A percentile compares a stretch with the other conserved stretches of the same genome.
Evolutionary conservation across 805 yeast species (phyloP).

Genomic region (Candida chilensis): DNA sequence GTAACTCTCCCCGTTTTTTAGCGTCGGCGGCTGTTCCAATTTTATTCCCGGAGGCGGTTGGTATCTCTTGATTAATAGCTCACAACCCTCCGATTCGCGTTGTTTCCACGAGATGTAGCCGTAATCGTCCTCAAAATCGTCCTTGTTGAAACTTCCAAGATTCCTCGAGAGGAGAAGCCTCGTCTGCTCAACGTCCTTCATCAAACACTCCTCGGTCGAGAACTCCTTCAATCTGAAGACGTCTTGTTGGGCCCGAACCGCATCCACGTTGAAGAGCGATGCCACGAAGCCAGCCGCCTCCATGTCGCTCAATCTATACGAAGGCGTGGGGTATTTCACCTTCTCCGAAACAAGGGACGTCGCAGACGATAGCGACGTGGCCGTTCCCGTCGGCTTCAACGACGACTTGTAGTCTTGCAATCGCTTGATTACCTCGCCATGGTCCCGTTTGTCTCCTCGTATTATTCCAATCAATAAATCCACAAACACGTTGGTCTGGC

Average conservation of each 20-base stretch:
- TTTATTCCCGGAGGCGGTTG: slow-evolving; percentile 1
- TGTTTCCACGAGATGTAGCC: slow-evolving; percentile 32
- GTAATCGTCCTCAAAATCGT: slow-evolving; percentile 22
- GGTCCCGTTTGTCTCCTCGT: slow-evolving; percentile 22
- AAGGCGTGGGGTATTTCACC: slow-evolving; percentile 28
- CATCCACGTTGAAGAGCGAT: slow-evolving; percentile 39
- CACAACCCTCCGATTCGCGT: slow-evolving; percentile 19
- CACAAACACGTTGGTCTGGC: slow-evolving; percentile 25
- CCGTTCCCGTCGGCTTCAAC: slow-evolving; percentile 5
- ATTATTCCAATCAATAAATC: slow-evolving; percentile 24
- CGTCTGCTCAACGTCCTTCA: no score
- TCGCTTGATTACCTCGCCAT: slow-evolving; percentile 29
- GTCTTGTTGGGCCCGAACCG: slow-evolving; percentile 44
- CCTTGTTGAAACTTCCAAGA: slow-evolving; percentile 2
- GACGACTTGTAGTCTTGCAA: slow-evolving; percentile 29
- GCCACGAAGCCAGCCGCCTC: slow-evolving; percentile 39
- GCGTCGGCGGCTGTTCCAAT: not conserved
- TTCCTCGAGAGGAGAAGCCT: no score
- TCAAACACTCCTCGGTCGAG: slow-evolving; percentile 31
- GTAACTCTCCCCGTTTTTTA: slow-evolving; percentile 1
- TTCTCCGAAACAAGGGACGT: no score
- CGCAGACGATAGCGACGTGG: not conserved
- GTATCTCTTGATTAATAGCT: slow-evolving; percentile 13
- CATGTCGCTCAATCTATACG: slow-evolving; percentile 47
- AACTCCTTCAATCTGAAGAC: slow-evolving; percentile 28